Evolutionary conservation across 139 green algal genomes (phyloP), one percentile per base, ranked within the genome.

Genomic region (Chlorella sp.): DNA sequence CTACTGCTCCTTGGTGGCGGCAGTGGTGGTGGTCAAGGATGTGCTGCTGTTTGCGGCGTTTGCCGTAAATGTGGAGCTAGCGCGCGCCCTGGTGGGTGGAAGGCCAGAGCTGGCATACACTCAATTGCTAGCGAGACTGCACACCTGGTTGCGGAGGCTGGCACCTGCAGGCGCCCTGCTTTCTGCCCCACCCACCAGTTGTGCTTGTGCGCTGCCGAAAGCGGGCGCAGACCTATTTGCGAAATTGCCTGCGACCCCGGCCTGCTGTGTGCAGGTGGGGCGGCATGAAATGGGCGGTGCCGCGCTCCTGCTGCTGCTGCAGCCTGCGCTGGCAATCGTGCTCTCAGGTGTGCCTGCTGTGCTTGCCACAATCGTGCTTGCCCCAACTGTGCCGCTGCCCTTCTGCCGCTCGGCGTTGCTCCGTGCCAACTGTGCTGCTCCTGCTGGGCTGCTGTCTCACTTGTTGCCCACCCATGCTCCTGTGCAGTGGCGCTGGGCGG

Each of bases 1-100:
- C 3, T 98, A 95, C 89, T 93, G 88, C 72, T 89, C 89, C 24
- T 83, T 97, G 73, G 91, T 96, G 5, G 94, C 98, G 91, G 93
- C 94, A 3, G 94, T 98, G 54, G 91, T 95, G 67, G 92, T 98
- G 38, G 90, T 97, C 28, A 98, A 98, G 83, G 96, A 98, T 81
- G 93, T 98, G n/a, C 73, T 98, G 28, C 91, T 97, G 62, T 96
- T 98, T 64, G 88, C 95, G 6, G 85, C 88, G 40, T 98, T 97
- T 85, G 91, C 95, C 0, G 41, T 98, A 62, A 98, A 96, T 88
- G 82, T 98, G 41, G 92, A 97, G 87, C 41, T 96, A 11, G 90
- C 94, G 7, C 76, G 89, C 11, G 43, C 72, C 1, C 34, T 90
- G 86, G 85, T 60, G 51, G 51, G 51, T 60, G 51, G 9, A 3